Conservation (phyloP, 768 basidiomycete genomes). For the Rhizopogon vulgaris region DNA sequence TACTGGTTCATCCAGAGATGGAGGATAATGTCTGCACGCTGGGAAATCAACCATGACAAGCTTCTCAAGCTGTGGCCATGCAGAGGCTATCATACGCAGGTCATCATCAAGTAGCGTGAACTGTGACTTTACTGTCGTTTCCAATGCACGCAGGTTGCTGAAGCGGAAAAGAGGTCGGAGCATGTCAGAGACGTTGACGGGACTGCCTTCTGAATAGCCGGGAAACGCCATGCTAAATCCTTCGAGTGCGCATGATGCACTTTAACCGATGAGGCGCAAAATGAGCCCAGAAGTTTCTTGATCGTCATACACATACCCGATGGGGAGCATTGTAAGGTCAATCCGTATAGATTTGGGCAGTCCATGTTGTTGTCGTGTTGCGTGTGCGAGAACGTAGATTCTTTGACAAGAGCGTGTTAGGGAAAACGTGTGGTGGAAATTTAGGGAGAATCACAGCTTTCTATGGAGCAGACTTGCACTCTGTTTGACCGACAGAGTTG, state of each 20-base stretch:
- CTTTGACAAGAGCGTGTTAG: constrained; percentile 22
- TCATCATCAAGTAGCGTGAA: constrained; percentile 1
- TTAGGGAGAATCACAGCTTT: background rate
- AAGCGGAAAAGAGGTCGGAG: background rate
- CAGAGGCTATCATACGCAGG: background rate
- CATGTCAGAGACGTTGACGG: background rate
- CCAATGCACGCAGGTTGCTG: background rate
- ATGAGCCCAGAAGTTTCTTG: background rate
- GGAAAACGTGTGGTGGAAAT: constrained; percentile 11
- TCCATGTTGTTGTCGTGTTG: too few relatives aligned
- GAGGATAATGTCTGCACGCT: too few relatives aligned
- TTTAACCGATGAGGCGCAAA: background rate
- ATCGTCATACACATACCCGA: background rate
- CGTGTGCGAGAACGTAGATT: too few relatives aligned
- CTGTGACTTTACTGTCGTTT: background rate
- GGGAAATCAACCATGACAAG: background rate
- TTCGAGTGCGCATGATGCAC: background rate
- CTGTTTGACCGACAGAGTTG: background rate
- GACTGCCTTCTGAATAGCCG: background rate
- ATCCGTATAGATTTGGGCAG: background rate
- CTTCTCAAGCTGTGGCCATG: constrained; percentile 3
- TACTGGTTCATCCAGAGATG: too few relatives aligned
- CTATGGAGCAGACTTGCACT: background rate
- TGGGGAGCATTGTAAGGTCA: background rate
- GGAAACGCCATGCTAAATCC: background rate